Base-by-base conservation (phyloP, 1,284 basidiomycete genomes). In the Sparassis latifolia region DNA sequence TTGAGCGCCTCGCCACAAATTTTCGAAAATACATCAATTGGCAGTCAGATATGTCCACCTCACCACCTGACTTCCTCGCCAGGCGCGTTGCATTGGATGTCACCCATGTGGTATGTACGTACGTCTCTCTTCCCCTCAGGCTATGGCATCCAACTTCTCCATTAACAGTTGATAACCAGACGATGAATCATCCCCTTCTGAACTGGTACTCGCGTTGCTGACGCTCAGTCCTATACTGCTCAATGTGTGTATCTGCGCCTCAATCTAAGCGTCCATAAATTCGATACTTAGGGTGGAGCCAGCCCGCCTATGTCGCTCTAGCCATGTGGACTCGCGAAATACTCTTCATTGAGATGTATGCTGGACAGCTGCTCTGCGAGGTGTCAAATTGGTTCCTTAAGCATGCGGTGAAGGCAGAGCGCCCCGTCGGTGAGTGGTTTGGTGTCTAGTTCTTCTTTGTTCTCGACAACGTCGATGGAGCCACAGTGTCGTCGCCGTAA, bases 271-370 rank as follows among this genome's bases (percentile, higher is more conserved):
- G 45, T 51, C 49, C 44, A 49, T 33, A 49, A 33, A 41, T 40
- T 27, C 20, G 10, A 50, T 7, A 49, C 56, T 39, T 44, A 7
- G 5, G 5, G 49, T 42, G 5, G 29, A n/a, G 33, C 7, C 37
- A 90, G 87, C 80, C 88, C 39, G 85, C 87, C 4, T 93, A 93
- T 67, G 83, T 86, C 6, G 84, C 78, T 3, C 73, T 93, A 28
- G 79, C 82, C 4, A 76, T 91, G 2, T 81, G 86, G 56, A 88
- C 87, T 1, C 80, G 90, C 28, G 90, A 93, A 65, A 75, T 88
- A 41, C 72, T 85, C 10, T 78, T 92, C 59, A 76, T 92, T 58
- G 78, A 84, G 48, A 92, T 92, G 80, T 89, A 90, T 82, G 73
- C 78, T 1, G 90, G 91, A 7, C 90, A 93, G 61, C 65, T 91